Evolutionary conservation across 202 grass and related monocot genomes (phyloP), one percentile per base, ranked within the genome.

Genomic region (Dendrocalamus latiflorus): DNA sequence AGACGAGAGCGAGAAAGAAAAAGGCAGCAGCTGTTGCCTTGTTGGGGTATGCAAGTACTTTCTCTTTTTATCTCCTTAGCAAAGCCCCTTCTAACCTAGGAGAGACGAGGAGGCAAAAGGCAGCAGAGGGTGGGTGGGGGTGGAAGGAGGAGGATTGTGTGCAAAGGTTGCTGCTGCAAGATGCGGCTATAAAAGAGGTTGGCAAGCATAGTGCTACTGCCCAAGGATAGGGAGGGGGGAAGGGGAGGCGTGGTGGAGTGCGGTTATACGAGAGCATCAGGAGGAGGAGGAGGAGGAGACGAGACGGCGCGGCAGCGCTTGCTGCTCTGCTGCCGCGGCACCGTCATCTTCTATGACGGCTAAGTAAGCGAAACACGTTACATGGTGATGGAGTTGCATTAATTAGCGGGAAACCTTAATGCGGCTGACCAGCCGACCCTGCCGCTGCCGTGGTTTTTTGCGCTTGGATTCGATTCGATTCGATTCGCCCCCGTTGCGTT

Each of bases 41-140:
- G 84, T 87, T 87, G 88, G 84, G 88, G 54, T 84, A 84, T 84
- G 88, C 61, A 79, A 70, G 73, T 86, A 86, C 88, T 84, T 70
- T 90, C 88, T 83, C 84, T 90, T 83, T 90, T 80, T 83, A 72
- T 82, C 77, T 74, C 68, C 74, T 86, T 79, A 56, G 68, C 75
- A 72, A 90, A 80, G 88, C 81, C 68, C 41, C 74, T 67, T 22
- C 68, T 30, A 87, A 90, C 84, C 84, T 87, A 90, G 80, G 88
- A 80, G 68, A 69, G 69, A 53, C 82, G 63, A 84, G 34, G 51
- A 21, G 63, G 54, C 45, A 42, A 79, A 79, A 68, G 38, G 86
- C 63, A 24, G 28, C 64, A 0, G 57, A 2, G 12, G 5, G 13
- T 6, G 42, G n/a, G 3, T 4, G 20, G 26, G 22, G 13, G 10